Percentiles rank a stretch among this genome's conserved stretches.
phyloP scores from a whole-genome alignment of 306 rosid species.

The Prunus davidiana region DNA sequence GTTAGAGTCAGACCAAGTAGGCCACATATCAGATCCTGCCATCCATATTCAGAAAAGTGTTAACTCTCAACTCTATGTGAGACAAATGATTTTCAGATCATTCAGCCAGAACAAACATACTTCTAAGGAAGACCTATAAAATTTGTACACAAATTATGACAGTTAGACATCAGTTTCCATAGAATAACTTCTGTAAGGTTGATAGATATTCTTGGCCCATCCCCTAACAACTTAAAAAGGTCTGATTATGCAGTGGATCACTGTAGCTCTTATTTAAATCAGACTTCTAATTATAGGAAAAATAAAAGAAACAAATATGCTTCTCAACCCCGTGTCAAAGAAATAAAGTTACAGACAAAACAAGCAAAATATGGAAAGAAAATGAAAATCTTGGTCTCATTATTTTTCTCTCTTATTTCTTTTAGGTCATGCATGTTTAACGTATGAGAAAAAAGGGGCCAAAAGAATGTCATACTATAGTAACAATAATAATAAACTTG shows the following conservation, averaged over 20 bases:
- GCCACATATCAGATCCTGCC: not conserved
- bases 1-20: not conserved
- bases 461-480: not conserved
- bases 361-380: not conserved
- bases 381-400: not conserved
- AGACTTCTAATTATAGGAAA: not conserved
- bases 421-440: not conserved
- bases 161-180: not conserved
- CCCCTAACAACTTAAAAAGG: not conserved
- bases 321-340: no score
- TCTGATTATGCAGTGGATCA: not conserved
- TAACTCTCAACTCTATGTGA: not conserved
- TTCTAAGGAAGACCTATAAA: no score
- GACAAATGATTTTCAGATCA: not conserved
- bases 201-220: not conserved
- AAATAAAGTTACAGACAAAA: not conserved
- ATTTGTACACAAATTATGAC: no score
- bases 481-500: not conserved
- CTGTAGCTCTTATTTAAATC: not conserved
- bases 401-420: not conserved
- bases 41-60: not conserved
- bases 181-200: not conserved
- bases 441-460: not conserved
- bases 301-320: not conserved
- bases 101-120: not conserved